Evolutionary conservation across 352 stramenopile genomes (phyloP), one percentile per base, ranked within the genome.

Genomic region (Phytophthora meadii): DNA sequence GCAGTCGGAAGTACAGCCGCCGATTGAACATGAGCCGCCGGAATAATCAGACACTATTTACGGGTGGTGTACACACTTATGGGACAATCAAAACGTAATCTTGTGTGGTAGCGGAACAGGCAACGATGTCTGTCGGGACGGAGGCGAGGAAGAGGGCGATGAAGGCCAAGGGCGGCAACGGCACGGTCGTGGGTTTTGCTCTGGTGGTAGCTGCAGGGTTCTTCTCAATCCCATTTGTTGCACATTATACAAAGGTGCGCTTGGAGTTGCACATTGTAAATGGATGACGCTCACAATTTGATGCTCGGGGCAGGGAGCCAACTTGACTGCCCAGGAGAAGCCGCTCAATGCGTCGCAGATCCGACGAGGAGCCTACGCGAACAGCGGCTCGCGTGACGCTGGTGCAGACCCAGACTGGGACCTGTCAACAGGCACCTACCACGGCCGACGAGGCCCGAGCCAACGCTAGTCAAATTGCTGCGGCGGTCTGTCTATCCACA

Each of bases 331-430:
- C 39, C 77, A 81, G 41, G 67, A 87, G 54, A 76, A 88, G 45
- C 68, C 84, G 57, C 72, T 92, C 28, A 90, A 90, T 50, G 68
- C 79, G 27, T 81, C 79, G 24, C 81, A 92, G 74, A 88, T 93
- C 63, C 88, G 88, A 50, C 87, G 88, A 52, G 88, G 88, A 2
- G 77, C 75, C 17, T 96, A 95, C 72, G 67, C 88, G 17, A 96
- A 96, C 70, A 83, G 87, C 10, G 86, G 85, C 57, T 94, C 82
- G 17, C 76, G 76, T 32, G 88, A 96, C 59, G 84, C 81, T 4
- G 88, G 88, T 34, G 81, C 83, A 5, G 88, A 96, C 62, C 87
- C 85, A 50, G 84, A 94, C 73, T 96, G 84, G 81, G 85, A 95
- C 64, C 75, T 92, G 48, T 64, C 65, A 34, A 91, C 78, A 47